Evolutionary conservation across 805 yeast genomes (phyloP), one percentile per base, ranked within the genome.

Genomic region (Maudiozyma barnettii): DNA sequence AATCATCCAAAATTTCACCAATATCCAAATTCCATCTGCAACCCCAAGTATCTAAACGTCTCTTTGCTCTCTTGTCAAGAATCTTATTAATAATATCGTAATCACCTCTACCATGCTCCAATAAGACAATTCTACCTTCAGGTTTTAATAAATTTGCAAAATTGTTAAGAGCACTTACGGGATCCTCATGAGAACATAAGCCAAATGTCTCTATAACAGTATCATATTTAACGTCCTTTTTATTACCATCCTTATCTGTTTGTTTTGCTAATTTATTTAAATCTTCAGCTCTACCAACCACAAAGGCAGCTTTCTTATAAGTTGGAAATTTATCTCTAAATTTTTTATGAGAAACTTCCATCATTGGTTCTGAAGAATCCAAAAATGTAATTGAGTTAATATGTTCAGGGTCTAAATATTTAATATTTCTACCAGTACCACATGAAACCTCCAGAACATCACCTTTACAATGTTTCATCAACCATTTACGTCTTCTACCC

Each of bases 11-110:
- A 38, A 93, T 72, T 56, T 84, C 95, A 21, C 90, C 95, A 54
- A 93, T 86, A 61, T 93, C 98, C 52, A 93, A 70, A 61, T 93
- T 93, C 97, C 98, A 93, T 60, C 98, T 73, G 66, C 99, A 93
- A 1, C 96, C 99, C 97, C 98, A 93, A 3, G 82, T 79, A 49
- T 83, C 78, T 68, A 90, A 77, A 66, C 96, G 82, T 55, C 79
- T 77, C 51, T 79, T 89, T 3, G 96, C 90, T 52, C 93, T 74
- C 50, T 78, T 77, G 64, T 93, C 97, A 63, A 93, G 71, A 47
- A 84, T 79, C 26, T 78, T 75, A 66, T 93, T 93, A 54, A 93
- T 76, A 45, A 82, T 78, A 45, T 79, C 82, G 70, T 81, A 88
- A 0, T 79, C 72, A 46, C 96, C 87, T 56, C 96, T 73, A 2